phyloP scores from a whole-genome alignment of 1,284 basidiomycete species.

The Anthracocystis setariae region DNA sequence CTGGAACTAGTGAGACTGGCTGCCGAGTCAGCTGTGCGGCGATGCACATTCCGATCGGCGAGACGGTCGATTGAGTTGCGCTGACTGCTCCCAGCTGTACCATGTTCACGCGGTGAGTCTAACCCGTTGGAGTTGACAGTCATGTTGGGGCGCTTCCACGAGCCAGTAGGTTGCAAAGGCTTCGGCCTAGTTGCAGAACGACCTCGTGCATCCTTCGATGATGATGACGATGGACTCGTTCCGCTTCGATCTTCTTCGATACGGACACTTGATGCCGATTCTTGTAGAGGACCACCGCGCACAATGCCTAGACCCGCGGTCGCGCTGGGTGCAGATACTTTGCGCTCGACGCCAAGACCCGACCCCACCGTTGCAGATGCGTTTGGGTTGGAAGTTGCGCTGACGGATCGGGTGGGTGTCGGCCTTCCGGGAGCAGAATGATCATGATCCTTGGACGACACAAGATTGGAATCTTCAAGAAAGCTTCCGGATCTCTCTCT shows the following conservation, averaged over 20 bases:
- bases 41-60: slow-evolving; percentile 8
- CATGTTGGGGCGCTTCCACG: background rate
- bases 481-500: slow-evolving; percentile 50
- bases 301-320: slow-evolving; percentile 26
- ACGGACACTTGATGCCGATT: background rate
- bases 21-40: slow-evolving; percentile 33
- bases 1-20: slow-evolving; percentile 37
- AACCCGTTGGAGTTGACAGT: background rate
- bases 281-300: background rate
- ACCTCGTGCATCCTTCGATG: background rate
- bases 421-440: background rate
- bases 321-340: background rate
- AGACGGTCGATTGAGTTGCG: slow-evolving; percentile 24
- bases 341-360: background rate
- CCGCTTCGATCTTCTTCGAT: background rate
- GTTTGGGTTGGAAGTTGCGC: slow-evolving; percentile 7
- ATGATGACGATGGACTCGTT: background rate
- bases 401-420: background rate
- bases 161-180: slow-evolving; percentile 1
- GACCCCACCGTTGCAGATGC: background rate
- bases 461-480: slow-evolving; percentile 45
- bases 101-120: slow-evolving; percentile 14
- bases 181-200: background rate
- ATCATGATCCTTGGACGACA: background rate
- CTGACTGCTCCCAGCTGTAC: slow-evolving; percentile 26